These are phyloP conservation scores for Rhododendron vialii DNA, from an alignment of 148 eudicot species.

Conservation along the genomic window DNA sequence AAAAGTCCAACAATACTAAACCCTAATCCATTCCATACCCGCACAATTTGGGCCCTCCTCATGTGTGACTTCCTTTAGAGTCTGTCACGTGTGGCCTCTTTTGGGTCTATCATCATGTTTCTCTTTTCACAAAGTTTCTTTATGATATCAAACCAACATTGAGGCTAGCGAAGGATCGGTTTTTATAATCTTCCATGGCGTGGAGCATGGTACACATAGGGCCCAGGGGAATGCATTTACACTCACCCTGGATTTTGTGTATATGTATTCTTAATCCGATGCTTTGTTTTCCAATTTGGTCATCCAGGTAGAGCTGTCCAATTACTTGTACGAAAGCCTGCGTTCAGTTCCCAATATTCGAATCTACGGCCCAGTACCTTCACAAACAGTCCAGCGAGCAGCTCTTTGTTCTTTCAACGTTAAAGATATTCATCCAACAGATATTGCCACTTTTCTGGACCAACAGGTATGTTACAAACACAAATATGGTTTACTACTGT, in stretches of 20 bases:
- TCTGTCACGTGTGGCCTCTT: not conserved
- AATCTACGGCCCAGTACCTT: constrained; percentile 81
- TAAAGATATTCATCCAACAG: constrained; percentile 73
- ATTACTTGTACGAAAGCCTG: constrained; percentile 61
- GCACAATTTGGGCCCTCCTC: not conserved
- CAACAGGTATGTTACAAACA: constrained; percentile 56
- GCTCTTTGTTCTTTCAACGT: constrained; percentile 92
- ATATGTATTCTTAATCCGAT: not conserved
- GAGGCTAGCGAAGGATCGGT: too few species aligned
- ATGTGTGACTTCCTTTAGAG: not conserved
- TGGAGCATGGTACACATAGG: not conserved
- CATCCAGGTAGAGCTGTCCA: constrained; percentile 66
- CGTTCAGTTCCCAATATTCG: constrained; percentile 55
- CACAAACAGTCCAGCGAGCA: constrained; percentile 56
- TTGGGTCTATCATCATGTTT: not conserved
- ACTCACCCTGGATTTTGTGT: not conserved
- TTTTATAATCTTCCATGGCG: not conserved
- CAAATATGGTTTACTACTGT: not conserved
- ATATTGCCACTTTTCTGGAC: constrained; percentile 82
- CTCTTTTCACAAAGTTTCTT: not conserved
- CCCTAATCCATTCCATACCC: not conserved
- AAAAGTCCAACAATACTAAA: not conserved
- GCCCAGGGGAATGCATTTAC: not conserved
- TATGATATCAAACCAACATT: not conserved
- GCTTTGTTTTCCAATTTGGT: not conserved